Percentiles rank a stretch among this genome's conserved stretches.
phyloP scores from a whole-genome alignment of 306 rosid species.

The Rosa lucieae region DNA sequence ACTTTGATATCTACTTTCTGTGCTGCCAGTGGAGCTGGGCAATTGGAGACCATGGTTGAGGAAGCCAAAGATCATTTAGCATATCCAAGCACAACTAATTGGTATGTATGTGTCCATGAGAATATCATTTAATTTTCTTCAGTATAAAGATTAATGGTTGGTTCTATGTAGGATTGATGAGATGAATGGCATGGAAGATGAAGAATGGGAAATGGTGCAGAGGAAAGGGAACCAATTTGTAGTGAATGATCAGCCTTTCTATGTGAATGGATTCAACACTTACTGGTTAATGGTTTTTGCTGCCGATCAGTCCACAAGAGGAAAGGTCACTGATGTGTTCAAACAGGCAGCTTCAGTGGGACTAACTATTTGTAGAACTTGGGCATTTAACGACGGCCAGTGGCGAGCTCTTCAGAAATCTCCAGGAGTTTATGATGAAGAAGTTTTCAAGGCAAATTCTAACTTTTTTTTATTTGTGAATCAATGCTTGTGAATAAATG shows the following conservation, averaged over 20 bases:
- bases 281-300: conserved; percentile 95
- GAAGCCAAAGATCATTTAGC: conserved; percentile 32
- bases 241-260: conserved; percentile 71
- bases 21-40: conserved; percentile 41
- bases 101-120: conserved; percentile 28
- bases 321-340: conserved; percentile 73
- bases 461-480: background rate
- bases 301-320: conserved; percentile 84
- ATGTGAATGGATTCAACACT: conserved; percentile 94
- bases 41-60: conserved; percentile 35
- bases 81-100: conserved; percentile 33
- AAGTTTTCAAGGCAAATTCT: conserved; percentile 64
- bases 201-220: conserved; percentile 74
- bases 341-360: conserved; percentile 79
- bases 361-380: conserved; percentile 85
- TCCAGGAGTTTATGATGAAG: conserved; percentile 77
- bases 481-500: background rate
- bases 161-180: conserved; percentile 38
- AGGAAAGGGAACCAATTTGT: conserved; percentile 86
- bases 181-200: conserved; percentile 32
- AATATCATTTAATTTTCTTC: background rate
- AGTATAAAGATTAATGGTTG: background rate
- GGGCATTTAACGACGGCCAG: conserved; percentile 98
- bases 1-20: conserved; percentile 30
- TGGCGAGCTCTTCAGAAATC: conserved; percentile 94